Percentiles rank a stretch among this genome's conserved stretches.
phyloP scores from a whole-genome alignment of 139 green algal species.

The Diplosphaera chodatii region DNA sequence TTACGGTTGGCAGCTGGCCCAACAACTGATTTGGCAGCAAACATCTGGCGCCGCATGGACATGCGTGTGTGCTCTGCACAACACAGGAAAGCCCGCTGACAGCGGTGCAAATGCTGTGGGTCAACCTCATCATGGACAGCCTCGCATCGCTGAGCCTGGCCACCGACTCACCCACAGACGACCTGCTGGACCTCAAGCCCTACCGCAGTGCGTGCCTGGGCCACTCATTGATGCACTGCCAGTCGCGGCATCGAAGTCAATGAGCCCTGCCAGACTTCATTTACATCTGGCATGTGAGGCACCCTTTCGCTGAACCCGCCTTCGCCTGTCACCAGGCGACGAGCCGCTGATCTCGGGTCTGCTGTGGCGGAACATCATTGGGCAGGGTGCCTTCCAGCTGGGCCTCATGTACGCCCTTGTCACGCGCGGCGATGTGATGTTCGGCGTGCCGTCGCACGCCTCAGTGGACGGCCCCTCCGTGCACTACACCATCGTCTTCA shows the following conservation, averaged over 20 bases:
- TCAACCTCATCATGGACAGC: constrained; percentile 92
- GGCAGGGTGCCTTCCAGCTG: constrained; percentile 73
- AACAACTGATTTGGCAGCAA: too few relatives aligned
- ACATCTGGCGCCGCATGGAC: too few relatives aligned
- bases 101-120: constrained; percentile 77
- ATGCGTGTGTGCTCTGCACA: not conserved
- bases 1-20: too few relatives aligned
- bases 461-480: constrained; percentile 15
- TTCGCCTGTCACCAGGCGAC: constrained; percentile 11
- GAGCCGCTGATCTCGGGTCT: not conserved
- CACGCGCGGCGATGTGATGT: constrained; percentile 24
- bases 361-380: constrained; percentile 29
- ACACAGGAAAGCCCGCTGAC: constrained; percentile 48
- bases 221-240: too few relatives aligned
- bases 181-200: constrained; percentile 57
- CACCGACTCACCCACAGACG: constrained; percentile 64
- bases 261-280: too few relatives aligned
- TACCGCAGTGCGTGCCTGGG: constrained; percentile 8
- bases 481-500: constrained; percentile 79
- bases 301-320: too few relatives aligned
- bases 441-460: constrained; percentile 25
- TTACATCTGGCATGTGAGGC: too few relatives aligned
- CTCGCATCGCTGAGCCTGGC: constrained; percentile 74
- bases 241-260: too few relatives aligned
- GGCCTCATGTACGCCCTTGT: constrained; percentile 57